phyloP scores from a whole-genome alignment of 352 stramenopile genomes.

The Phytopythium mirpurense region DNA sequence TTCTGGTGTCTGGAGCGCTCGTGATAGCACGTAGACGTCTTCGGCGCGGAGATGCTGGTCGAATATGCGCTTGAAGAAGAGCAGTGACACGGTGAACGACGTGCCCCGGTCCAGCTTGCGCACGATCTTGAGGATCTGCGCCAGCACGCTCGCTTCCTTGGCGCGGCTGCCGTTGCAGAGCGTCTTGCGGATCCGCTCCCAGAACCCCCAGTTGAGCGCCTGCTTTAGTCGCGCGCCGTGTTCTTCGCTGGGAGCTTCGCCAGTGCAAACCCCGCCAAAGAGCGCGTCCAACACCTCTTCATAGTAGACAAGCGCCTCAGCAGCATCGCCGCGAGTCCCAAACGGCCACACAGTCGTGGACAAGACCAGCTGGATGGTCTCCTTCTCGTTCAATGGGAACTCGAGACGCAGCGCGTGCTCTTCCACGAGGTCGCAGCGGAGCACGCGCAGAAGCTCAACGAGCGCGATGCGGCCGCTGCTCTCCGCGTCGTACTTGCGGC shows the following conservation, averaged over 20 bases:
- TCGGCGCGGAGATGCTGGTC: slow-evolving; percentile 31
- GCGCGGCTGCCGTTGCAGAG: slow-evolving; percentile 22
- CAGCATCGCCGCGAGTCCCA: not conserved
- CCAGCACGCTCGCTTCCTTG: slow-evolving; percentile 27
- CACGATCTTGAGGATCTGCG: slow-evolving; percentile 48
- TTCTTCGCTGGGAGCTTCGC: not conserved
- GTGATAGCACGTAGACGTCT: slow-evolving; percentile 26
- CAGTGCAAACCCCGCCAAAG: slow-evolving; percentile 10
- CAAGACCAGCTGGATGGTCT: slow-evolving; percentile 23
- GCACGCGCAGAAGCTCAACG: slow-evolving; percentile 24
- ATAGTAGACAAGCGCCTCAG: slow-evolving; percentile 26
- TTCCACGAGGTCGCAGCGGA: slow-evolving; percentile 30
- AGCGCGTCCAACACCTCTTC: slow-evolving; percentile 28
- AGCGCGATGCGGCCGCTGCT: slow-evolving; percentile 29
- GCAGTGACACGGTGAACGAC: slow-evolving; percentile 25
- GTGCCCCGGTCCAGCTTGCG: slow-evolving; percentile 34
- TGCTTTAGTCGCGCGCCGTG: not conserved
- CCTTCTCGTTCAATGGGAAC: slow-evolving; percentile 31
- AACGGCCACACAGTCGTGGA: slow-evolving; percentile 7
- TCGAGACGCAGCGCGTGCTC: slow-evolving; percentile 24
- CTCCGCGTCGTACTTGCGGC: slow-evolving; percentile 43
- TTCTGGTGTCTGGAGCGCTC: slow-evolving; percentile 11
- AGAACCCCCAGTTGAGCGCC: slow-evolving; percentile 30
- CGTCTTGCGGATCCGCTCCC: slow-evolving; percentile 23
- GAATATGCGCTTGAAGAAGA: slow-evolving; percentile 45